Conservation (phyloP, 768 basidiomycete genomes). For the Candolleomyces efflorescens region DNA sequence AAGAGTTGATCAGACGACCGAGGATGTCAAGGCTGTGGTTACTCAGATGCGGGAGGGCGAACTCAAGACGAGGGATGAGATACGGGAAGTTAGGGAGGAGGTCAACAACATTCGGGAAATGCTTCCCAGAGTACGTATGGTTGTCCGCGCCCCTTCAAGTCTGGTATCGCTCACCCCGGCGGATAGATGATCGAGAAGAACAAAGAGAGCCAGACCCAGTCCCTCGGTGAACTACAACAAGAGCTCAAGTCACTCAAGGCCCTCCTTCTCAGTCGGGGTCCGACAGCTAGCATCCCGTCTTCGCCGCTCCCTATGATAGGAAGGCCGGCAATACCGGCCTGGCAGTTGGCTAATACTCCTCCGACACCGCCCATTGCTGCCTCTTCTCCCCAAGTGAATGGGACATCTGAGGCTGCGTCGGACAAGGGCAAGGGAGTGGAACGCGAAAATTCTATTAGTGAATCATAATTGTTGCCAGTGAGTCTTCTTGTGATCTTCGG, state of each 20-base stretch:
- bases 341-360: slow-evolving; percentile 67
- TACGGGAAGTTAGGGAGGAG: slow-evolving; percentile 90
- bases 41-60: slow-evolving; percentile 77
- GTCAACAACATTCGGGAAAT: slow-evolving; percentile 86
- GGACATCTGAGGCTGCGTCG: background rate
- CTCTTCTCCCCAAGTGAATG: background rate
- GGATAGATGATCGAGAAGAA: slow-evolving; percentile 91
- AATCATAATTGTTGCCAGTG: background rate
- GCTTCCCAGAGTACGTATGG: slow-evolving; percentile 75
- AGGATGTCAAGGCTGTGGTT: slow-evolving; percentile 69
- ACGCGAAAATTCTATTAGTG: background rate
- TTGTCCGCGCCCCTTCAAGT: no score
- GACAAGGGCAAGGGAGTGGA: background rate
- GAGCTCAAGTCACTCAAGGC: slow-evolving; percentile 95
- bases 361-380: slow-evolving; percentile 12
- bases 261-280: slow-evolving; percentile 71
- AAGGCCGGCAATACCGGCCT: slow-evolving; percentile 79
- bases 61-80: slow-evolving; percentile 74
- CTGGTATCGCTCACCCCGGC: background rate
- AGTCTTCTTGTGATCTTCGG: background rate
- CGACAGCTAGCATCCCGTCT: slow-evolving; percentile 44
- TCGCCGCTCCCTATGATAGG: slow-evolving; percentile 51
- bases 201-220: slow-evolving; percentile 78
- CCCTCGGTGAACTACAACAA: slow-evolving; percentile 83
- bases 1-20: slow-evolving; percentile 65